Conservation (phyloP, 148 eudicot species). For the Rhododendron vialii region DNA sequence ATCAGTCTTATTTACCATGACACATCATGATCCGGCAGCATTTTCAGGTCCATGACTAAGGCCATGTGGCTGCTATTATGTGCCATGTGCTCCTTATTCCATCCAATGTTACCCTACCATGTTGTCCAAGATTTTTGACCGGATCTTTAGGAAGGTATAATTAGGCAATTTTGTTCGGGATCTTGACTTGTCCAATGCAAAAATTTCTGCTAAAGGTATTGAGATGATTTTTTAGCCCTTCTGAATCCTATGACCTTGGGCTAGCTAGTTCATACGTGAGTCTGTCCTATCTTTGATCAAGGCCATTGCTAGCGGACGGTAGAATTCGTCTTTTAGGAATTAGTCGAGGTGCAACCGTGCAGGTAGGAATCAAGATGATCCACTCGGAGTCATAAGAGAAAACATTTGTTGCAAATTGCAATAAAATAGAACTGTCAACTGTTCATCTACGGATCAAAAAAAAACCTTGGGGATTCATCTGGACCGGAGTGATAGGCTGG, state of each 20-base stretch:
- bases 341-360: not conserved
- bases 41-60: not conserved
- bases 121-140: not conserved
- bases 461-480: not conserved
- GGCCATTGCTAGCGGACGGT: not conserved
- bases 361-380: not conserved
- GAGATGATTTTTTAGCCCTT: not conserved
- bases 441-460: not conserved
- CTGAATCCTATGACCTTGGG: not conserved
- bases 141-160: not conserved
- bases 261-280: not conserved
- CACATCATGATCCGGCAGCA: not conserved
- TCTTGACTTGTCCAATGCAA: not conserved
- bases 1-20: not conserved
- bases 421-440: not conserved
- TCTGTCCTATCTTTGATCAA: not conserved
- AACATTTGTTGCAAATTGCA: not conserved
- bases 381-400: not conserved
- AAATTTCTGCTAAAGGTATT: not conserved
- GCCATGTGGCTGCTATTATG: not conserved
- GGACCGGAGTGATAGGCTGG: slow-evolving; percentile 1
- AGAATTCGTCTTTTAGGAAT: not conserved
- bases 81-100: slow-evolving; percentile 8
- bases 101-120: not conserved
- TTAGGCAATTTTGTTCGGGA: not conserved